Conservation (phyloP, 1,284 basidiomycete species). For the Pseudozyma sp. region DNA sequence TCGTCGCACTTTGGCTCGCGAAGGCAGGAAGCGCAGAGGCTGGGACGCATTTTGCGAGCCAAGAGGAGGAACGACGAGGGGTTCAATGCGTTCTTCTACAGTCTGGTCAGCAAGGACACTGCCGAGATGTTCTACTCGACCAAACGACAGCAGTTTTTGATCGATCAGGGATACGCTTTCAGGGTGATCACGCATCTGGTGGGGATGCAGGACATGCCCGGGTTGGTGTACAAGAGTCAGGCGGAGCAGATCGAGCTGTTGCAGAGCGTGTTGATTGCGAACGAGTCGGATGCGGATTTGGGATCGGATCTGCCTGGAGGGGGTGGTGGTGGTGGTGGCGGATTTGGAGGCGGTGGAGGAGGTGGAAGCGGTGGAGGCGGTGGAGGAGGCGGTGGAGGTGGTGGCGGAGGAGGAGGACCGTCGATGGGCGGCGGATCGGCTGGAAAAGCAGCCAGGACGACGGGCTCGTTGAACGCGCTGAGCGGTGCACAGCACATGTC, state of each 20-base stretch:
- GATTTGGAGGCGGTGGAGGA: constrained; percentile 7
- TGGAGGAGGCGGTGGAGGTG: constrained; percentile 10
- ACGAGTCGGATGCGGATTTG: constrained; percentile 89
- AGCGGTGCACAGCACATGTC: constrained; percentile 69
- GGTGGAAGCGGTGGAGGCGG: constrained; percentile 11
- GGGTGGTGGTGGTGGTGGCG: constrained; percentile 28
- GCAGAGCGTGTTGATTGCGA: constrained; percentile 87
- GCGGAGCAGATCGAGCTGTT: constrained; percentile 95
- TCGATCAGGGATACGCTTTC: constrained; percentile 98
- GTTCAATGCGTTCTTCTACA: constrained; percentile 99
- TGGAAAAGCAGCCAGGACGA: constrained; percentile 60
- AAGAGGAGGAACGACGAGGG: constrained; percentile 99
- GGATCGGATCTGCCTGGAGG: constrained; percentile 80
- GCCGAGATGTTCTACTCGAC: constrained; percentile 99
- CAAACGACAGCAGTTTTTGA: constrained; percentile 97
- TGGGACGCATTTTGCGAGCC: constrained; percentile 92
- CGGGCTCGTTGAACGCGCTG: constrained; percentile 66
- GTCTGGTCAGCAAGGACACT: constrained; percentile 97
- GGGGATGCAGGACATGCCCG: constrained; percentile 85
- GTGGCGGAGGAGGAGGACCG: constrained; percentile 14
- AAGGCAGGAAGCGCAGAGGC: constrained; percentile 94
- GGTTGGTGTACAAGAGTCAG: constrained; percentile 89
- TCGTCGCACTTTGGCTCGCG: constrained; percentile 99
- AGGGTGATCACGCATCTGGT: constrained; percentile 98
- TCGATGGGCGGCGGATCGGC: constrained; percentile 9